Base-by-base conservation (phyloP, 2,329 filamentous ascomycete genomes). In the Neofusicoccum sp. region DNA sequence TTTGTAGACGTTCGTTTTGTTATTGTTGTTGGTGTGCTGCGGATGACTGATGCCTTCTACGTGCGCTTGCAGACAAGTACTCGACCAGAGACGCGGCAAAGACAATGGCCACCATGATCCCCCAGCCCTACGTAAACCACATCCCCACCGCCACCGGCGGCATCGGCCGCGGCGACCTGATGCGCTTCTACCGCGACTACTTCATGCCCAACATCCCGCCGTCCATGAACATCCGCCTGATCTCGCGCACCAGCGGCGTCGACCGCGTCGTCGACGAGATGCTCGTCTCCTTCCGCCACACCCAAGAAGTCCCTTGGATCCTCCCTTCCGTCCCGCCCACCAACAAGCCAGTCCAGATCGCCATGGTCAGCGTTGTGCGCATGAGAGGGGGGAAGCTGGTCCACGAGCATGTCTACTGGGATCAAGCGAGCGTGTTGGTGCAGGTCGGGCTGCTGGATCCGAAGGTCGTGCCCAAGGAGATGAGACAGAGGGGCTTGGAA, bases 181-280 rank as follows among this genome's bases (percentile, higher is more conserved):
- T 73, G 30, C 68, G 73, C 5, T 87, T 86, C 70, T 86, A 86
- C 65, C 73, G 78, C 3, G 78, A 85, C 30, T 81, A 81, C 63
- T 86, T 86, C 70, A 76, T 84, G 6, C 78, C 79, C 1, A 75
- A 75, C 34, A 77, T 83, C 36, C 84, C 84, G 3, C 78, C 80
- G 0, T 81, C 80, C 14, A 78, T 85, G 69, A 75, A 75, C 12
- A 79, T 86, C 34, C 76, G 79, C 14, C 73, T 86, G 6, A 69
- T 86, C 6, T 83, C 80, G 7, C 77, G 84, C 16, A 86, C 84
- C 0, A 73, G 82, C 2, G 84, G 84, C 5, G 74, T 78, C 0
- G 82, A 86, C 66, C 77, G 82, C 2, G 76, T 87, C 2, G 84
- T 85, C 2, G 84, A 86, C 63, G 84, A 86, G 65, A 78, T 86